phyloP scores from a whole-genome alignment of 306 rosid species.

The Sesbania bispinosa region DNA sequence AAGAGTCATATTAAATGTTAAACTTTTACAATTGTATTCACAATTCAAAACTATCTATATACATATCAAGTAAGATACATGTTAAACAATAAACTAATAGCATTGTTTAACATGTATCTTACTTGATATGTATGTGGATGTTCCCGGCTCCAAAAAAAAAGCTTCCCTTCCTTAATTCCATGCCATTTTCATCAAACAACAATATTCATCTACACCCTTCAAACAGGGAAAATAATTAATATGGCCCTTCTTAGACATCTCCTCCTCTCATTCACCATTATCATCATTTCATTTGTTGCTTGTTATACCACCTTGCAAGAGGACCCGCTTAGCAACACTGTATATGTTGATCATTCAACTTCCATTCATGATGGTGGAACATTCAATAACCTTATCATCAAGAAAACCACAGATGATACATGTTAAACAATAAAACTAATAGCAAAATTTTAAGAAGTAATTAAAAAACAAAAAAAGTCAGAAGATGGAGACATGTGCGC shows the following conservation, averaged over 20 bases:
- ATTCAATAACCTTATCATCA: conserved; percentile 25
- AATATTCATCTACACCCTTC: background rate
- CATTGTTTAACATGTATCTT: no score
- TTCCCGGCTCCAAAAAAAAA: no score
- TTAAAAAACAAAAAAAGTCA: no score
- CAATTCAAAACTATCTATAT: no score
- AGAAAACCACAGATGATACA: conserved; percentile 27
- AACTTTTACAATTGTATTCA: no score
- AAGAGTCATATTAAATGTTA: no score
- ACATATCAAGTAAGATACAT: no score
- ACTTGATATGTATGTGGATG: no score
- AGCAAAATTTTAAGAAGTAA: no score
- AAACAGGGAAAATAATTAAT: background rate
- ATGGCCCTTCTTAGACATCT: conserved; percentile 30
- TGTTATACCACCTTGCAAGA: conserved; percentile 21
- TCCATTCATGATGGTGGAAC: conserved; percentile 32
- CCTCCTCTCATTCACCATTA: conserved; percentile 23
- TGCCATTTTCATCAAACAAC: background rate
- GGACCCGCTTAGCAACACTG: conserved; percentile 27
- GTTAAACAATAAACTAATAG: no score
- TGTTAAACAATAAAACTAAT: no score
- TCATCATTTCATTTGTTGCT: conserved; percentile 26
- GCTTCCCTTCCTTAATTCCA: conserved; percentile 7
- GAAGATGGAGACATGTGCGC: no score
- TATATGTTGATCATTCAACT: conserved; percentile 14